Conservation (phyloP, 805 yeast genomes). For the Kluyveromyces starmeri region DNA sequence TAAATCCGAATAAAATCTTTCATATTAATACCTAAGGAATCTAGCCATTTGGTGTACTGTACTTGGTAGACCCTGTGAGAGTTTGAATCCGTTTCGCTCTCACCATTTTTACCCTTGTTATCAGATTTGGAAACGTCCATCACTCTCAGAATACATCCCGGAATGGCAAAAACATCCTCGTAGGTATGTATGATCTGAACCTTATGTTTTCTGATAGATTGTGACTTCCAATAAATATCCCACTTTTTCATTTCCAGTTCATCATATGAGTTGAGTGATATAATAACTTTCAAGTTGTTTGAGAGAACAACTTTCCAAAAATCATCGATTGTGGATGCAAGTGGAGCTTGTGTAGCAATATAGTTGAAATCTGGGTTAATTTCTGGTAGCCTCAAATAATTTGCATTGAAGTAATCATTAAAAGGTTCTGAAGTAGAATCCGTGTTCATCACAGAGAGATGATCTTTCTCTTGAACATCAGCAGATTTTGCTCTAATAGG, state of each 20-base stretch:
- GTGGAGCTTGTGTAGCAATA: constrained; percentile 90
- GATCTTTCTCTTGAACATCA: constrained; percentile 5
- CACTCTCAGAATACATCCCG: constrained; percentile 29
- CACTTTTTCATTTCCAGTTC: constrained; percentile 77
- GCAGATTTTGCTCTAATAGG: constrained; percentile 5
- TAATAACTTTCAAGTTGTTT: constrained; percentile 55
- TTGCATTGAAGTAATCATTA: constrained; percentile 77
- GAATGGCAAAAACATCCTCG: constrained; percentile 23
- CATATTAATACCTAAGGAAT: constrained; percentile 56
- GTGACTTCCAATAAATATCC: constrained; percentile 70
- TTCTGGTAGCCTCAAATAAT: constrained; percentile 44
- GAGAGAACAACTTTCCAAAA: constrained; percentile 80
- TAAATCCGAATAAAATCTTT: constrained; percentile 26
- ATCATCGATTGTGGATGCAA: constrained; percentile 66
- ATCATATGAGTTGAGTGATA: constrained; percentile 65
- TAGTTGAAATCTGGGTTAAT: constrained; percentile 37
- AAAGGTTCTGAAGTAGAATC: constrained; percentile 8
- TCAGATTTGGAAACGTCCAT: constrained; percentile 17
- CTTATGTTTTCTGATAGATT: constrained; percentile 24
- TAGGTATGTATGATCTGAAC: constrained; percentile 30
- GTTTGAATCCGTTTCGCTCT: constrained; percentile 7
- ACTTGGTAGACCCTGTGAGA: constrained; percentile 52
- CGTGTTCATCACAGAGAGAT: not conserved
- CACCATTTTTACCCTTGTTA: not conserved
- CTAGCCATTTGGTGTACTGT: constrained; percentile 77